Conservation (phyloP, 106 monocot genomes). For the Agapanthus africanus region DNA sequence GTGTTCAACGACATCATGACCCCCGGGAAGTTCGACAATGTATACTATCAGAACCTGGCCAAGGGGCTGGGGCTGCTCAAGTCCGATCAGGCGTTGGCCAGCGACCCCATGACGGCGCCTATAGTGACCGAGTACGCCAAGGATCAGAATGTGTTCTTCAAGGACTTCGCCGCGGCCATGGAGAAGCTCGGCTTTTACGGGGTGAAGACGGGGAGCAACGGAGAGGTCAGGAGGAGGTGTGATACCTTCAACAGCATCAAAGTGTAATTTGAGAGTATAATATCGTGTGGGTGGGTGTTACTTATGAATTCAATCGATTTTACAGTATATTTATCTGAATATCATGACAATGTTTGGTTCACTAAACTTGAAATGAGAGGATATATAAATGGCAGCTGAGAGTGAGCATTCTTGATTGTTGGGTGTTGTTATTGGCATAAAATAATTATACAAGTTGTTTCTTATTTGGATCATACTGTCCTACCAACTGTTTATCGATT, state of each 20-base stretch:
- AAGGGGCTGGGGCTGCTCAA: conserved; percentile 29
- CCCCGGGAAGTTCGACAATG: conserved; percentile 32
- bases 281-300: too few relatives aligned
- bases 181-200: conserved; percentile 28
- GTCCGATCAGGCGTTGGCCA: conserved; percentile 25
- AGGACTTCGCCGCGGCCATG: conserved; percentile 27
- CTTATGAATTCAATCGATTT: too few relatives aligned
- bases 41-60: conserved; percentile 31
- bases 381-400: too few relatives aligned
- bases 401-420: too few relatives aligned
- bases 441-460: too few relatives aligned
- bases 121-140: conserved; percentile 32
- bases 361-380: too few relatives aligned
- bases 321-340: too few relatives aligned
- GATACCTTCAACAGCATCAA: conserved; percentile 28
- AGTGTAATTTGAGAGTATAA: too few relatives aligned
- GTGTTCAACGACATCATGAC: conserved; percentile 25
- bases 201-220: conserved; percentile 22
- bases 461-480: too few relatives aligned
- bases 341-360: too few relatives aligned
- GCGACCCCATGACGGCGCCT: conserved; percentile 12
- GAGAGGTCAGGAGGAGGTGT: conserved; percentile 40
- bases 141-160: conserved; percentile 29
- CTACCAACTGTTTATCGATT: too few relatives aligned
- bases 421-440: too few relatives aligned